Conservation (phyloP, 352 stramenopile species). For the Paralagenidium karlingii region DNA sequence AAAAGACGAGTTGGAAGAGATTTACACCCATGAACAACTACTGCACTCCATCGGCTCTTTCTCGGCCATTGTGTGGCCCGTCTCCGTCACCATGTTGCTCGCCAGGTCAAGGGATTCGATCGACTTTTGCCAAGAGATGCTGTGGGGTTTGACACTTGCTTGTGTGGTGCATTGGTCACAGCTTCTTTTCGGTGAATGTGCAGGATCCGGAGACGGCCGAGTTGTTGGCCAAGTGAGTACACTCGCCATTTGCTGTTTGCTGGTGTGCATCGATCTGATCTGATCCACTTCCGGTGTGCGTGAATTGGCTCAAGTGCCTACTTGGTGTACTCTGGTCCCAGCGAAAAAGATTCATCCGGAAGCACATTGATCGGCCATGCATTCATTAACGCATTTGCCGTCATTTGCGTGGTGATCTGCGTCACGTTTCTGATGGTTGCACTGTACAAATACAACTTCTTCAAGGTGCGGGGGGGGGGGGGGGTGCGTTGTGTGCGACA, state of each 20-base stretch:
- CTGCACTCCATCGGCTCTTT: conserved; percentile 80
- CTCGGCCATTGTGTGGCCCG: conserved; percentile 67
- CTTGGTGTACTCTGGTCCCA: conserved; percentile 61
- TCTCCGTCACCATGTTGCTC: conserved; percentile 70
- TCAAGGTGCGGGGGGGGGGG: too few species aligned
- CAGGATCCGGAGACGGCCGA: conserved; percentile 59
- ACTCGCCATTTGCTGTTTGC: background rate
- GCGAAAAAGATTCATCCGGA: conserved; percentile 33
- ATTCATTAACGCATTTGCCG: conserved; percentile 80
- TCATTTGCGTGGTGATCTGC: conserved; percentile 82
- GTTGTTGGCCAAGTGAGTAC: conserved; percentile 48
- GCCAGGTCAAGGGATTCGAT: too few species aligned
- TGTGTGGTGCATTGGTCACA: too few species aligned
- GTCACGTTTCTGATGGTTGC: conserved; percentile 86
- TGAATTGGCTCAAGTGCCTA: conserved; percentile 66
- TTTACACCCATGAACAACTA: conserved; percentile 68
- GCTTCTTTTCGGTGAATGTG: conserved; percentile 74
- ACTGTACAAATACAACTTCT: conserved; percentile 87
- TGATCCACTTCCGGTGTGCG: too few species aligned
- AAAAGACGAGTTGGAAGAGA: conserved; percentile 17
- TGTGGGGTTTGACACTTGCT: too few species aligned
- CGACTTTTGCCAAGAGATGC: too few species aligned
- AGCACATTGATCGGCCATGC: conserved; percentile 48
- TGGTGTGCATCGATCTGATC: background rate
- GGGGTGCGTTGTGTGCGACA: too few species aligned